Conservation (phyloP, 805 yeast species). For the Kregervanrija fluxuum region DNA sequence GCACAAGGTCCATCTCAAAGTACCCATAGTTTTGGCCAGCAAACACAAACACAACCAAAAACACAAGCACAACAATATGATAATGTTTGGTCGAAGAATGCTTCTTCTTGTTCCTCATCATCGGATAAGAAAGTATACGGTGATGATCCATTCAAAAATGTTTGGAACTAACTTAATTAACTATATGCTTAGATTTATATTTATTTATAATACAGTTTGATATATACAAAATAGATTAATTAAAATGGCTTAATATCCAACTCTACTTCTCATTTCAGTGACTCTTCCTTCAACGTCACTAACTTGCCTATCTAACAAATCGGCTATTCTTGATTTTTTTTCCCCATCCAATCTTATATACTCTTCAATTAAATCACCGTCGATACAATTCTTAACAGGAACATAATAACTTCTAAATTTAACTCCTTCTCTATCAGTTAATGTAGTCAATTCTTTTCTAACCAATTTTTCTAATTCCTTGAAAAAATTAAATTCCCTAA, state of each 20-base stretch:
- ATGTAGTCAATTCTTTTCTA: conserved; percentile 29
- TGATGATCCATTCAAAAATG: conserved; percentile 27
- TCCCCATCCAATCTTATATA: conserved; percentile 33
- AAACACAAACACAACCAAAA: not conserved
- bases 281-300: conserved; percentile 45
- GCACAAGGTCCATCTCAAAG: conserved; percentile 1
- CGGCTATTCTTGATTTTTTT: conserved; percentile 31
- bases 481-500: conserved; percentile 56
- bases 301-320: conserved; percentile 38
- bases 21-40: no score
- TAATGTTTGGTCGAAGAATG: conserved; percentile 11
- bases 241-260: conserved; percentile 15
- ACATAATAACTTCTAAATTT: conserved; percentile 71
- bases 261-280: conserved; percentile 41
- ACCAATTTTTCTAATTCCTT: conserved; percentile 44
- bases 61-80: conserved; percentile 3
- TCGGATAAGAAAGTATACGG: conserved; percentile 7
- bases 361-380: conserved; percentile 79
- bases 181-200: no score
- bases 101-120: conserved; percentile 1
- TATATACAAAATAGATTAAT: no score
- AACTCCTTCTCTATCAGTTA: conserved; percentile 60
- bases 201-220: no score
- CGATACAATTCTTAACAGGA: conserved; percentile 72
- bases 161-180: conserved; percentile 19